Evolutionary conservation across 805 yeast genomes (phyloP).

Genomic region (Cyberlindnera veronae): DNA sequence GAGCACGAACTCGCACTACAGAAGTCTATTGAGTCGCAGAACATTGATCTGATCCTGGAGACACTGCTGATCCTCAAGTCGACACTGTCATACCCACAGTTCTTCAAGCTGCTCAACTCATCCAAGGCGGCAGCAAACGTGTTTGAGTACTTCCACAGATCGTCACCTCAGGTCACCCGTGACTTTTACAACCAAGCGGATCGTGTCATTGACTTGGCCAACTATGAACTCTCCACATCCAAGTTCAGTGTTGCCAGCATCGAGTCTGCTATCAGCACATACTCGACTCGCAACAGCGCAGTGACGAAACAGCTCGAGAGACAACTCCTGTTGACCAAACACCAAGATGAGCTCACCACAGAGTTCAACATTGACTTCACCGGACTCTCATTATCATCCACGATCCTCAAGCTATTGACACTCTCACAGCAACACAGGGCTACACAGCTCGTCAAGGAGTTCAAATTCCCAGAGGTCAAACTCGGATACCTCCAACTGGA

Average conservation of each 20-base stretch:
- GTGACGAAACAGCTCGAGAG: conserved; percentile 40
- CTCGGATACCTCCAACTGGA: conserved; percentile 52
- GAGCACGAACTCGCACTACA: conserved; percentile 66
- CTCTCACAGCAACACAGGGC: conserved; percentile 50
- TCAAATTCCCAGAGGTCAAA: conserved; percentile 55
- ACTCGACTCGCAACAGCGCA: conserved; percentile 30
- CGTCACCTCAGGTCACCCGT: conserved; percentile 38
- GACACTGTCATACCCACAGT: conserved; percentile 58
- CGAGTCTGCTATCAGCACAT: conserved; percentile 27
- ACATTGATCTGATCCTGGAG: conserved; percentile 50
- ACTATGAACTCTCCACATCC: conserved; percentile 33
- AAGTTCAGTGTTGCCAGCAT: conserved; percentile 13
- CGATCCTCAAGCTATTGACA: conserved; percentile 43
- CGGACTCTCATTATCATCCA: conserved; percentile 43
- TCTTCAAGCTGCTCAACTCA: conserved; percentile 61
- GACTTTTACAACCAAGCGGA: conserved; percentile 69
- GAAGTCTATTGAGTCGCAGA: conserved; percentile 47
- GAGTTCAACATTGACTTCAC: conserved; percentile 39
- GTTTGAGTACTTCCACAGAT: conserved; percentile 32
- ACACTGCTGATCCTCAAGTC: conserved; percentile 52
- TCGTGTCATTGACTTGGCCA: conserved; percentile 43
- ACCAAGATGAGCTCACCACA: conserved; percentile 43
- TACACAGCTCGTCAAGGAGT: conserved; percentile 44
- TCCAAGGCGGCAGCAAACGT: conserved; percentile 36
- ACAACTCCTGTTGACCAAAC: conserved; percentile 38